Evolutionary conservation across 768 basidiomycete species (phyloP).

Genomic region (Podaxis pistillaris): DNA sequence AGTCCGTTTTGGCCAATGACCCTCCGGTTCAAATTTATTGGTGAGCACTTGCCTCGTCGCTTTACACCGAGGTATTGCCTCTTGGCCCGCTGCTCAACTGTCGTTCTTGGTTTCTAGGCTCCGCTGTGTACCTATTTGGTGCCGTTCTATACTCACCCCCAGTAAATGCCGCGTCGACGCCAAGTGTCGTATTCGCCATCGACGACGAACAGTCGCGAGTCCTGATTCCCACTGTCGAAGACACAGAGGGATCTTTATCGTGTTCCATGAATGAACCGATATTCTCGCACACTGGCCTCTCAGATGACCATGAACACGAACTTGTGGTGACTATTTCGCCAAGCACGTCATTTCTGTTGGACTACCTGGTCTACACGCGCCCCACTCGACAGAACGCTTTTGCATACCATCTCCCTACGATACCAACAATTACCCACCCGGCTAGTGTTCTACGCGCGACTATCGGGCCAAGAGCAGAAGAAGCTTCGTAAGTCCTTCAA

Average conservation of each 20-base stretch:
- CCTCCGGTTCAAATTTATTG: constrained; percentile 42
- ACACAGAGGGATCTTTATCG: constrained; percentile 25
- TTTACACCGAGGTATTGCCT: constrained; percentile 11
- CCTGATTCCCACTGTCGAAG: constrained; percentile 25
- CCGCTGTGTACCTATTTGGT: constrained; percentile 46
- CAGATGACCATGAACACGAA: constrained; percentile 36
- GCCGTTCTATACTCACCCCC: constrained; percentile 31
- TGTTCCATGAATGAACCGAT: constrained; percentile 35
- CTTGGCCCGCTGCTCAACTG: neutral
- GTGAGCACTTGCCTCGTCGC: constrained; percentile 21
- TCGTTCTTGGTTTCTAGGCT: constrained; percentile 29
- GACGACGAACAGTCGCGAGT: constrained; percentile 31
- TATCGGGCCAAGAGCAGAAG: constrained; percentile 9
- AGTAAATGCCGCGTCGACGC: constrained; percentile 15
- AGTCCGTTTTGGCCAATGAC: constrained; percentile 24
- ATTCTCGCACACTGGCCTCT: constrained; percentile 32
- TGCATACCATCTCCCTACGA: neutral
- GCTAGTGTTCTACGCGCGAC: constrained; percentile 14
- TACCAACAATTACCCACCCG: constrained; percentile 2
- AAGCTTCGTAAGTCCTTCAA: neutral
- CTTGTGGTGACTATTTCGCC: constrained; percentile 42
- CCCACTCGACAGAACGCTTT: neutral
- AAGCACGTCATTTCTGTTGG: constrained; percentile 47
- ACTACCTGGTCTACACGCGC: constrained; percentile 42
- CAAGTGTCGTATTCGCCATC: constrained; percentile 40